phyloP scores from a whole-genome alignment of 1,284 basidiomycete genomes.

The Ganoderma meredithae region DNA sequence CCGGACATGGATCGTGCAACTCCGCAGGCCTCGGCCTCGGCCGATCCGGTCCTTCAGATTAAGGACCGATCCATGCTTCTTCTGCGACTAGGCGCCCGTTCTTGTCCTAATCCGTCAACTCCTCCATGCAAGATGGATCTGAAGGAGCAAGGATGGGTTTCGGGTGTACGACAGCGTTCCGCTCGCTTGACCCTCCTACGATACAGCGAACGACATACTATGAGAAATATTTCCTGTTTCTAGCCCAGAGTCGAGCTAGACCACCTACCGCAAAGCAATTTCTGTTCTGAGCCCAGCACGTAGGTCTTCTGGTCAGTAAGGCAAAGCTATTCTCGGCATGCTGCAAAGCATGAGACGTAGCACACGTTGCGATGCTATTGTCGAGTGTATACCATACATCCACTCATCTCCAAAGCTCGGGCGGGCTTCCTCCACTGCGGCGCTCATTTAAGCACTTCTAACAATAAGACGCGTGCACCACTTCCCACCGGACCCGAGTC shows the following conservation, averaged over 20 bases:
- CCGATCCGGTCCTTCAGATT: background rate
- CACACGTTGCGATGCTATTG: background rate
- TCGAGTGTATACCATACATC: background rate
- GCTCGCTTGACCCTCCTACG: background rate
- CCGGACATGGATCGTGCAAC: background rate
- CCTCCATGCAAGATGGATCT: conserved; percentile 5
- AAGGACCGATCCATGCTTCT: background rate
- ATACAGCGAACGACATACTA: background rate
- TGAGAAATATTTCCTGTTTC: too few species aligned
- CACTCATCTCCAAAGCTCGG: background rate
- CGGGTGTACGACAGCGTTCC: background rate
- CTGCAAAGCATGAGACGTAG: background rate
- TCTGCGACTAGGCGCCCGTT: background rate
- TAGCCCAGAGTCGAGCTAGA: too few species aligned
- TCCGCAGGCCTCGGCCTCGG: background rate
- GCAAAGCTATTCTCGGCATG: background rate
- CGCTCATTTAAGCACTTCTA: background rate
- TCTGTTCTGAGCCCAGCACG: background rate
- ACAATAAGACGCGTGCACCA: background rate
- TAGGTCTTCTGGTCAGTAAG: background rate
- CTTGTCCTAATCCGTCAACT: background rate
- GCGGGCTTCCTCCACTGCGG: background rate
- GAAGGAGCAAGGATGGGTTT: background rate
- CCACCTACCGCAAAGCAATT: background rate
- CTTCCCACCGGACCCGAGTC: background rate